Base-by-base conservation (phyloP, 2,329 filamentous ascomycete species). In the Metarhizium sp. region DNA sequence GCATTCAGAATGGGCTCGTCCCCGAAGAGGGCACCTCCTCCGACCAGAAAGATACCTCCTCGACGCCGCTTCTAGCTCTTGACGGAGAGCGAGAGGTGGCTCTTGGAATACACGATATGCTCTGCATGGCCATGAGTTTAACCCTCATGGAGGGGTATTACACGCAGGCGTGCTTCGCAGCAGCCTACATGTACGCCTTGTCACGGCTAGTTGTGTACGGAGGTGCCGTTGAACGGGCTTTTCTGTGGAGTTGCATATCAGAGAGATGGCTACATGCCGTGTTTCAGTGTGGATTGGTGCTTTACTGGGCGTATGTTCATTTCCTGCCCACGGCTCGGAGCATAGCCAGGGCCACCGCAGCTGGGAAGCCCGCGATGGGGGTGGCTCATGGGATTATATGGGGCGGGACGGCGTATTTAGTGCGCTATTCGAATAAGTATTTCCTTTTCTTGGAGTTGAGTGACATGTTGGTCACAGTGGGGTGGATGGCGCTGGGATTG, bases 401-500 rank as follows among this genome's bases (percentile, higher is more conserved):
- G 54, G 59, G 49, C 8, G 54, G 38, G 1, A 66, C 64, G 52
- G 61, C 50, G 38, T 59, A 63, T 18, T 29, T 73, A 30, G 61
- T 72, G 14, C 59, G 60, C 43, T 67, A 68, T 54, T 69, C 71
- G 34, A 69, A 71, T 46, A 64, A 61, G 42, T 69, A 74, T 53
- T 74, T 69, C 56, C 63, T 75, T 6, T 63, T 67, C 48, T 59
- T 73, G 20, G 67, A 75, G 65, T 61, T 71, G 58, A 67, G 67
- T 56, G 71, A 69, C 5, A 56, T 73, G 58, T 46, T 65, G 50
- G 56, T 66, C 7, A 65, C 63, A 43, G 55, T 58, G 43, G 58
- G 53, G 38, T 61, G 59, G 61, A 51, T 63, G 56, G 62, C 67
- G 55, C 38, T 72, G 2, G 68, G 67, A 3, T 4, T 52, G 8